These are phyloP conservation scores for Asterophora lycoperdoides DNA, from an alignment of 768 basidiomycete genomes.

Conservation along the genomic window DNA sequence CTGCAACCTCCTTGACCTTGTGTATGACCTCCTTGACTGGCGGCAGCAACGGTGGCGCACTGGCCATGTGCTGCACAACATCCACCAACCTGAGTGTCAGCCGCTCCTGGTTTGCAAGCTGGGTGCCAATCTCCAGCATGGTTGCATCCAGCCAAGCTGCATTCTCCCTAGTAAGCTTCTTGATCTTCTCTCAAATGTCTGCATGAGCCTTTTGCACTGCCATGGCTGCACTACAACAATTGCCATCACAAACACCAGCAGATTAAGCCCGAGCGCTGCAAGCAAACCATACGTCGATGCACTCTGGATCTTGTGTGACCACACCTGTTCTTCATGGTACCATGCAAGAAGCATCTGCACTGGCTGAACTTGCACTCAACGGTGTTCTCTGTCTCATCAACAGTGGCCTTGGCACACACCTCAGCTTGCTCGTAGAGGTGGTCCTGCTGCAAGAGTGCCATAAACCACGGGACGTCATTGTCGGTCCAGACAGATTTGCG, in stretches of 20 bases:
- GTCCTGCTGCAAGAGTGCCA: constrained; percentile 84
- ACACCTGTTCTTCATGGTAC: constrained; percentile 98
- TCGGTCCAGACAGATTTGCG: constrained; percentile 93
- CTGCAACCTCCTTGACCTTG: background rate
- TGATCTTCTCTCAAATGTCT: constrained; percentile 85
- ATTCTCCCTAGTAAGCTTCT: constrained; percentile 56
- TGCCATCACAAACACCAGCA: constrained; percentile 86
- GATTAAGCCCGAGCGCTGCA: constrained; percentile 80
- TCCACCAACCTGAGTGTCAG: constrained; percentile 14
- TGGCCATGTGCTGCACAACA: constrained; percentile 7
- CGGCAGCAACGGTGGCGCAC: background rate
- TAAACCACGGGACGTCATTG: constrained; percentile 81
- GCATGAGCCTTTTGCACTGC: constrained; percentile 82
- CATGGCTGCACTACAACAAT: constrained; percentile 94
- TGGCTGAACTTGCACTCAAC: constrained; percentile 87
- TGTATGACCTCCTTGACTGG: constrained; percentile 4
- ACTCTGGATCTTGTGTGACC: constrained; percentile 98
- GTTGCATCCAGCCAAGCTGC: constrained; percentile 43
- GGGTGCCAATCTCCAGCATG: constrained; percentile 43
- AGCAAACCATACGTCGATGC: constrained; percentile 92
- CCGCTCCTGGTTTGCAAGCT: constrained; percentile 42
- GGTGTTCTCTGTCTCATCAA: constrained; percentile 66
- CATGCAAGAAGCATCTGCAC: constrained; percentile 83
- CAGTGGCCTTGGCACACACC: constrained; percentile 57
- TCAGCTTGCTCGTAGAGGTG: constrained; percentile 85